phyloP scores from a whole-genome alignment of 768 basidiomycete species.

The Rhodocollybia butyracea region DNA sequence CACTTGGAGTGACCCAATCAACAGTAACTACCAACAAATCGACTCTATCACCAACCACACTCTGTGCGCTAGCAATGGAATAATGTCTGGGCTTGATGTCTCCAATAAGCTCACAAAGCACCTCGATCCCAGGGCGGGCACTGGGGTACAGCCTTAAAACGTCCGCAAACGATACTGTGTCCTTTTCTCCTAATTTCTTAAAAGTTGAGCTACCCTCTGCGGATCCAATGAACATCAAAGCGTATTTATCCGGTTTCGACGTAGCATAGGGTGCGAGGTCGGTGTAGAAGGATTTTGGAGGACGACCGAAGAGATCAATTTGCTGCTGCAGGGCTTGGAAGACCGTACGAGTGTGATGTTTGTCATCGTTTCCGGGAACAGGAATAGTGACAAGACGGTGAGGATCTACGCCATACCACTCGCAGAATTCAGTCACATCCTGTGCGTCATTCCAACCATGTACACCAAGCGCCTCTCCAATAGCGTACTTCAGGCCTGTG shows the following conservation, averaged over 20 bases:
- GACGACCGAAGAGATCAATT: constrained; percentile 93
- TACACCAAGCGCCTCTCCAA: constrained; percentile 95
- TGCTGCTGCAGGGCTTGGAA: constrained; percentile 96
- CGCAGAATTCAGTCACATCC: constrained; percentile 87
- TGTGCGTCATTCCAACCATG: constrained; percentile 96
- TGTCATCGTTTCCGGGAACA: constrained; percentile 57
- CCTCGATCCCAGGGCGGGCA: constrained; percentile 80
- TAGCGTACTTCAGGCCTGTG: constrained; percentile 91
- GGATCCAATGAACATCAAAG: constrained; percentile 89
- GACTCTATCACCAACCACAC: constrained; percentile 91
- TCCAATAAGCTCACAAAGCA: constrained; percentile 83
- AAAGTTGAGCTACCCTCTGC: constrained; percentile 89
- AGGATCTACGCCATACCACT: constrained; percentile 88
- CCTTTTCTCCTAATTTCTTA: constrained; percentile 94
- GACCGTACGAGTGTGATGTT: constrained; percentile 89
- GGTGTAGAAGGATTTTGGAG: constrained; percentile 93
- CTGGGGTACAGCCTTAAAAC: constrained; percentile 72
- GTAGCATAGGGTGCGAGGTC: constrained; percentile 79
- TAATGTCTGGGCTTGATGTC: constrained; percentile 98
- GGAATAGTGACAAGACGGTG: constrained; percentile 80
- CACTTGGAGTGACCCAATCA: constrained; percentile 85
- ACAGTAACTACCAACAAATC: constrained; percentile 96
- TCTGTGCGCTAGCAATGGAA: constrained; percentile 95
- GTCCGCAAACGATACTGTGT: constrained; percentile 92
- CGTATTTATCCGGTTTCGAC: constrained; percentile 63